Conservation (phyloP, 495 filamentous ascomycete species). For the Penicillium cataractarum region DNA sequence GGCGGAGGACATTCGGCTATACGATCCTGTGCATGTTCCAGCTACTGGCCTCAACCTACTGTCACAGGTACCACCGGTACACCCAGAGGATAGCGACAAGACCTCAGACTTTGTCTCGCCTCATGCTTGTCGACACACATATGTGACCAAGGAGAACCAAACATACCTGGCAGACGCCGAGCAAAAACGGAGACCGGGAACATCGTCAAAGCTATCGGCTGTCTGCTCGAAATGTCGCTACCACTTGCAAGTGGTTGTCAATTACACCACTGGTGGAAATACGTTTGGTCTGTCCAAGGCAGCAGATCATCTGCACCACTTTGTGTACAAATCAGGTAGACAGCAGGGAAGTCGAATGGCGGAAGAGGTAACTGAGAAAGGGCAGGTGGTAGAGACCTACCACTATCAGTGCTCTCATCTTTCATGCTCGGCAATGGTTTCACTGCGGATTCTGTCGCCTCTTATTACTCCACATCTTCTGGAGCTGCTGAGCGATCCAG, state of each 20-base stretch:
- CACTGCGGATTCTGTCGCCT: constrained; percentile 57
- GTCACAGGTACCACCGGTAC: constrained; percentile 53
- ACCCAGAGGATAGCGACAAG: constrained; percentile 34
- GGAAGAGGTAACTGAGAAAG: constrained; percentile 35
- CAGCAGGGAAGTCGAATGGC: constrained; percentile 29
- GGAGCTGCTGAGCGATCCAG: constrained; percentile 57
- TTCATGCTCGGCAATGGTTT: constrained; percentile 57
- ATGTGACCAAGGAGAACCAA: constrained; percentile 57
- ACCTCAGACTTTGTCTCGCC: constrained; percentile 39
- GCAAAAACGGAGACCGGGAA: constrained; percentile 37
- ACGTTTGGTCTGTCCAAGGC: constrained; percentile 16
- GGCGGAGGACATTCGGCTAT: constrained; percentile 57
- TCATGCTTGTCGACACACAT: constrained; percentile 57
- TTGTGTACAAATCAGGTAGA: constrained; percentile 45
- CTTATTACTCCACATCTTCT: constrained; percentile 55
- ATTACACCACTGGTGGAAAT: constrained; percentile 35
- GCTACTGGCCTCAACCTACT: constrained; percentile 56
- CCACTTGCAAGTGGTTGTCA: constrained; percentile 57
- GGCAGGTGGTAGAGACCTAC: constrained; percentile 44
- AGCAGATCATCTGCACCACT: constrained; percentile 49
- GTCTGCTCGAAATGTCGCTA: constrained; percentile 60
- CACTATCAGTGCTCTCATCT: constrained; percentile 63
- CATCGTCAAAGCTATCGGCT: constrained; percentile 54
- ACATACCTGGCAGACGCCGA: constrained; percentile 47
- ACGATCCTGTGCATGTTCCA: constrained; percentile 56